phyloP scores from a whole-genome alignment of 441 rosid genomes.

The Eutrema salsugineum region DNA sequence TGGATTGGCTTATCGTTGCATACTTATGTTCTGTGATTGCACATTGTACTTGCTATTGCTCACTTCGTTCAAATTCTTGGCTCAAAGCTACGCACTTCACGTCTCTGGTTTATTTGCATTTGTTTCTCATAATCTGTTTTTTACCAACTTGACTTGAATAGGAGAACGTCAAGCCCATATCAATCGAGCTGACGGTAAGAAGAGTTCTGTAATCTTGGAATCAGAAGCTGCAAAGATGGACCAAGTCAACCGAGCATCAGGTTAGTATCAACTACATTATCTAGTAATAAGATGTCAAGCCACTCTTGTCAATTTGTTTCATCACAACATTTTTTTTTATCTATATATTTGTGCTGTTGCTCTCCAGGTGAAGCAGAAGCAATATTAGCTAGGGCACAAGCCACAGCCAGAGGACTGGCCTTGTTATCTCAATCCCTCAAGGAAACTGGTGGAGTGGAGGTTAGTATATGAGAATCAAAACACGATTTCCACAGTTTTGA shows the following conservation, averaged over 20 bases:
- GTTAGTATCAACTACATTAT: slow-evolving; percentile 15
- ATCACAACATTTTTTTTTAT: neutral
- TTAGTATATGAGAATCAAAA: slow-evolving; percentile 20
- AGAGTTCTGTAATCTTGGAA: slow-evolving; percentile 52
- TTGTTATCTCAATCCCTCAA: slow-evolving; percentile 64
- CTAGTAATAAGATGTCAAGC: slow-evolving; percentile 24
- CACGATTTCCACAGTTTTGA: neutral
- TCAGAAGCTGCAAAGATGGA: slow-evolving; percentile 62
- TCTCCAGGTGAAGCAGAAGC: slow-evolving; percentile 88
- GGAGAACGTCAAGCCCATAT: slow-evolving; percentile 85
- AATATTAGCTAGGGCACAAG: slow-evolving; percentile 71
- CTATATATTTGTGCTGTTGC: neutral
- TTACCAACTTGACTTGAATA: slow-evolving; percentile 25
- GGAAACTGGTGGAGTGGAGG: slow-evolving; percentile 79
- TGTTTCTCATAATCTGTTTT: slow-evolving; percentile 1
- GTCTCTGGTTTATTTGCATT: no score
- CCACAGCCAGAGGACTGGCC: slow-evolving; percentile 67
- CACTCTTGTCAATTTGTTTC: neutral
- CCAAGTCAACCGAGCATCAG: slow-evolving; percentile 61
- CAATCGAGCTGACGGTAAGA: slow-evolving; percentile 76
- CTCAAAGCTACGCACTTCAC: no score
- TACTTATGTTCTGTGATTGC: neutral
- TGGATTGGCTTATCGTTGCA: neutral
- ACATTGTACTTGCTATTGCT: neutral
- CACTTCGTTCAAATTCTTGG: neutral